phyloP scores from a whole-genome alignment of 768 basidiomycete species.

The Kwoniella shandongensis region DNA sequence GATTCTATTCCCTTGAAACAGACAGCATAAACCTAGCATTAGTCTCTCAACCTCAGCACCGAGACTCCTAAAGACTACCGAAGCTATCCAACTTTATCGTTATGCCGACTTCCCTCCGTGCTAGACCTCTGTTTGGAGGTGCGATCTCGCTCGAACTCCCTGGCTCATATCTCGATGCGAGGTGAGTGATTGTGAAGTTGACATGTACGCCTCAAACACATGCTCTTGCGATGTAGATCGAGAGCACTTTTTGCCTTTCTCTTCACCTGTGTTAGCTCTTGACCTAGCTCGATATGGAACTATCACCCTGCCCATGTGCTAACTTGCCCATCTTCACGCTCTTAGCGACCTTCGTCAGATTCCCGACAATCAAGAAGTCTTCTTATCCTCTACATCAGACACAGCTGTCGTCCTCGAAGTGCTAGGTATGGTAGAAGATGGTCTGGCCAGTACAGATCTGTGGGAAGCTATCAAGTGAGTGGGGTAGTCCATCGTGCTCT shows the following conservation, averaged over 20 bases:
- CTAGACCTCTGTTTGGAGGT: conserved; percentile 75
- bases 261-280: not conserved
- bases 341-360: conserved; percentile 77
- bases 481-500: conserved; percentile 1
- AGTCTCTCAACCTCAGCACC: too few relatives aligned
- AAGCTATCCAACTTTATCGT: not conserved
- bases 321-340: too few relatives aligned
- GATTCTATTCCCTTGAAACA: too few relatives aligned
- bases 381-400: conserved; percentile 67
- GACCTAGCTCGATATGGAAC: not conserved
- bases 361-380: conserved; percentile 93
- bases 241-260: not conserved
- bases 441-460: conserved; percentile 57
- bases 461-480: conserved; percentile 70
- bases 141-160: conserved; percentile 70
- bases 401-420: conserved; percentile 83
- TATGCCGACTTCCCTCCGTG: conserved; percentile 15
- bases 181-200: conserved; percentile 60
- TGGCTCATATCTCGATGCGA: conserved; percentile 69
- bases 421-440: conserved; percentile 64
- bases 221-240: too few relatives aligned
- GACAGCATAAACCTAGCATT: too few relatives aligned
- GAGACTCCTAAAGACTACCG: too few relatives aligned
- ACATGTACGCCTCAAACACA: not conserved
- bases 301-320: conserved; percentile 1